Conservation (phyloP, 768 basidiomycete genomes). For the Kondoa malvinella region DNA sequence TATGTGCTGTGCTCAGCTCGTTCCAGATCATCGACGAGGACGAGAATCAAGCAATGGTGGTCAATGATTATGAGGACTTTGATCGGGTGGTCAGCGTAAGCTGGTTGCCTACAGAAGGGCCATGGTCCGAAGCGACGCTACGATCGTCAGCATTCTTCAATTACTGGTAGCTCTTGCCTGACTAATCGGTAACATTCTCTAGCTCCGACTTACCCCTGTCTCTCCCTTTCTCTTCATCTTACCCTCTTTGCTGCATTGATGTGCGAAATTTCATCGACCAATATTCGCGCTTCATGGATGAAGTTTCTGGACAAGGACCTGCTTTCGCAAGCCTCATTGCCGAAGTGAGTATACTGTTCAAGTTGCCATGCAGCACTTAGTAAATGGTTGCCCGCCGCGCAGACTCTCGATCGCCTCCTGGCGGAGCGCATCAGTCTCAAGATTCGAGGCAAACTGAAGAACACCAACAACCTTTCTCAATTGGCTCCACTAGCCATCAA, state of each 20-base stretch:
- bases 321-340: background rate
- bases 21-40: slow-evolving; percentile 57
- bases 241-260: slow-evolving; percentile 86
- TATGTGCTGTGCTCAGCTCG: too few species aligned
- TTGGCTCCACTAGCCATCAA: slow-evolving; percentile 86
- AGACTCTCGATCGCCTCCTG: slow-evolving; percentile 77
- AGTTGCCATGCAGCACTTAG: background rate
- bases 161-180: background rate
- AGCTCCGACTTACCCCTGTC: slow-evolving; percentile 51
- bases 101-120: slow-evolving; percentile 55
- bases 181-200: too few species aligned
- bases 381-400: slow-evolving; percentile 6
- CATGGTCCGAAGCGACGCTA: slow-evolving; percentile 26
- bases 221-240: slow-evolving; percentile 88
- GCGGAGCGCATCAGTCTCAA: slow-evolving; percentile 38
- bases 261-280: slow-evolving; percentile 78
- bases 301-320: slow-evolving; percentile 72
- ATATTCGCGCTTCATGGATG: slow-evolving; percentile 87
- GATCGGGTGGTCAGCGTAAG: slow-evolving; percentile 60
- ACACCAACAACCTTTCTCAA: slow-evolving; percentile 64
- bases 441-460: slow-evolving; percentile 57
- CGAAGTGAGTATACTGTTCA: slow-evolving; percentile 45
- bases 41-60: slow-evolving; percentile 75
- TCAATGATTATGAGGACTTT: slow-evolving; percentile 42
- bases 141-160: slow-evolving; percentile 8